Percentiles rank a stretch among this genome's conserved stretches.
Evolutionary conservation across 2,329 filamentous ascomycete species (phyloP).

Genomic region (Calonectria honghensis): DNA sequence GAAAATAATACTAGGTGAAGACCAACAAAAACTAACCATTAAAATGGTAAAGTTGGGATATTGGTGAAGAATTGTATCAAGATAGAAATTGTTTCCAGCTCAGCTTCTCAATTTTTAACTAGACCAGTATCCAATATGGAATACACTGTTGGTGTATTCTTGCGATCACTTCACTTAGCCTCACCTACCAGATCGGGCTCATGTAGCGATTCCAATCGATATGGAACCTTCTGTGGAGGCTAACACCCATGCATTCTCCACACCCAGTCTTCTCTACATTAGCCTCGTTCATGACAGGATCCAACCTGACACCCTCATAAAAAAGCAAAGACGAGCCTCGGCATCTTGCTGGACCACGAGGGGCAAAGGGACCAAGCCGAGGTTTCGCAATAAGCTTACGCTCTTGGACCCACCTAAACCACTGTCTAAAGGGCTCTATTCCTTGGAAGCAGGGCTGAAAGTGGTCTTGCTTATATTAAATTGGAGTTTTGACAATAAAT

Average conservation of each 20-base stretch:
- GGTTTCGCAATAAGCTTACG: slow-evolving; percentile 8
- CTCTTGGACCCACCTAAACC: no score
- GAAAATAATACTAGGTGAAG: not conserved
- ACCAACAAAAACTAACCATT: not conserved
- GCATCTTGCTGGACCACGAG: not conserved
- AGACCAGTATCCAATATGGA: not conserved
- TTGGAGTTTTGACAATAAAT: not conserved
- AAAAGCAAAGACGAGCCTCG: slow-evolving; percentile 1
- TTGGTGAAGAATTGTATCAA: not conserved
- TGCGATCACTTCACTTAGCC: not conserved
- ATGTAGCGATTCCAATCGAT: slow-evolving; percentile 16
- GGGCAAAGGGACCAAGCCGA: slow-evolving; percentile 2
- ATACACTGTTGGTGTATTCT: no score
- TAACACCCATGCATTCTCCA: slow-evolving; percentile 2
- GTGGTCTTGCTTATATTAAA: not conserved
- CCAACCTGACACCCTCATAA: not conserved
- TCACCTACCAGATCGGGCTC: not conserved
- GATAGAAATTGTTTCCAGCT: not conserved
- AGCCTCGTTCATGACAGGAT: not conserved
- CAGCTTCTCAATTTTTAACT: not conserved
- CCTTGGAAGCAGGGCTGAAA: not conserved
- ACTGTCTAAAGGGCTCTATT: no score
- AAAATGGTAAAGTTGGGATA: not conserved
- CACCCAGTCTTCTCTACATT: not conserved
- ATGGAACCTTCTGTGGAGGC: no score